These are phyloP conservation scores for Fremontodendron californicum DNA, from an alignment of 345 rosid genomes.

Conservation along the genomic window DNA sequence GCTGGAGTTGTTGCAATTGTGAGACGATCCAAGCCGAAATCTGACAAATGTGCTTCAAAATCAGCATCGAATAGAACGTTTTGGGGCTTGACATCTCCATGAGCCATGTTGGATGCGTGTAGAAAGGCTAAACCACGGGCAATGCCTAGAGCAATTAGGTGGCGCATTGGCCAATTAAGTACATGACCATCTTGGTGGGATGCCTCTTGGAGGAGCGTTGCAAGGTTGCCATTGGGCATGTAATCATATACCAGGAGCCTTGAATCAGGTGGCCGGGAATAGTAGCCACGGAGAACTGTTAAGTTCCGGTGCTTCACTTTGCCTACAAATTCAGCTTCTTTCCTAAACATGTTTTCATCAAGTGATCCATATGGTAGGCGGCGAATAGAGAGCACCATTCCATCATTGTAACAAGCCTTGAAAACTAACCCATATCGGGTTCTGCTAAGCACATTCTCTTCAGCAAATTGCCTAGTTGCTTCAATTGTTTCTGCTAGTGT, in stretches of 20 bases:
- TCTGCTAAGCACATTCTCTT: slow-evolving; percentile 89
- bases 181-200: slow-evolving; percentile 98
- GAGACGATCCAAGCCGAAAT: slow-evolving; percentile 74
- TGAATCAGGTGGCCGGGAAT: slow-evolving; percentile 71
- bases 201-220: slow-evolving; percentile 92
- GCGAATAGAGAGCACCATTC: slow-evolving; percentile 86
- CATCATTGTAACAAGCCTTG: slow-evolving; percentile 84
- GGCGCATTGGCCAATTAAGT: slow-evolving; percentile 99
- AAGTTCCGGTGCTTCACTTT: slow-evolving; percentile 84
- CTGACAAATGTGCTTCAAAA: slow-evolving; percentile 92
- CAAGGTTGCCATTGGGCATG: slow-evolving; percentile 97
- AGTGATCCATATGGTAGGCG: slow-evolving; percentile 62
- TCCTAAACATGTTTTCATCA: slow-evolving; percentile 63
- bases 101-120: slow-evolving; percentile 72
- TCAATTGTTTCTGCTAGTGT: slow-evolving; percentile 80
- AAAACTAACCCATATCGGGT: slow-evolving; percentile 65
- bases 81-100: slow-evolving; percentile 90
- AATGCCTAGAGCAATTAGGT: slow-evolving; percentile 86
- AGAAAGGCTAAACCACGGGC: slow-evolving; percentile 88
- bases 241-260: slow-evolving; percentile 83
- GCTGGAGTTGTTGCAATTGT: slow-evolving; percentile 44
- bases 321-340: slow-evolving; percentile 82
- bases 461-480: slow-evolving; percentile 86
- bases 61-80: slow-evolving; percentile 91
- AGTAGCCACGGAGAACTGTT: slow-evolving; percentile 87